Conservation (phyloP, 192 early-diverging fungal genomes). For the Phycomyces nitens region DNA sequence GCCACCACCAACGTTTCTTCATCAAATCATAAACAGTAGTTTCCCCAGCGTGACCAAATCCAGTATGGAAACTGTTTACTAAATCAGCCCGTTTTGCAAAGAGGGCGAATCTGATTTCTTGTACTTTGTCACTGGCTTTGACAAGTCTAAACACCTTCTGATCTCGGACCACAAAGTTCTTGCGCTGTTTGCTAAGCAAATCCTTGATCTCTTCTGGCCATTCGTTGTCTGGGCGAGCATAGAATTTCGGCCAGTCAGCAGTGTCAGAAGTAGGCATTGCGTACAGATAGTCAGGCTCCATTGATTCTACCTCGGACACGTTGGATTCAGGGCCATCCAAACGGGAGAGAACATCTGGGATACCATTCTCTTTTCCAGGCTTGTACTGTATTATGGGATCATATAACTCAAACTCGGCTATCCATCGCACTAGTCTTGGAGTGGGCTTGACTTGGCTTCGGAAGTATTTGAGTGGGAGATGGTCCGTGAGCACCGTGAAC, state of each 20-base stretch:
- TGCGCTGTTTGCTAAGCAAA: not conserved
- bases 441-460: slow-evolving; percentile 1
- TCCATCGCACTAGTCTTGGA: slow-evolving; percentile 5
- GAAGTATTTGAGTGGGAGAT: slow-evolving; percentile 8
- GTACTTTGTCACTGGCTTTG: not conserved
- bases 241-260: slow-evolving; percentile 9
- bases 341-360: slow-evolving; percentile 7
- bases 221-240: not conserved
- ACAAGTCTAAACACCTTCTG: not conserved
- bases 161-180: not conserved
- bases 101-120: not conserved
- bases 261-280: not conserved
- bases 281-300: slow-evolving; percentile 9
- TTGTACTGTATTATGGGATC: slow-evolving; percentile 5
- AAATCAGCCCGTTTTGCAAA: not conserved
- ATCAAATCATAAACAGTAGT: not conserved
- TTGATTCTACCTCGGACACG: not conserved
- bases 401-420: slow-evolving; percentile 3
- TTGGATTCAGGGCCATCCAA: not conserved
- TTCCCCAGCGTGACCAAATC: not conserved
- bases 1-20: slow-evolving; percentile 11
- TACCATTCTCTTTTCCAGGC: slow-evolving; percentile 3
- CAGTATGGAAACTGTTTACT: not conserved
- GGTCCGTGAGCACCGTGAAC: slow-evolving; percentile 5
- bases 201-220: not conserved